Evolutionary conservation across 352 stramenopile species (phyloP).

Genomic region (Plasmopara halstedii): DNA sequence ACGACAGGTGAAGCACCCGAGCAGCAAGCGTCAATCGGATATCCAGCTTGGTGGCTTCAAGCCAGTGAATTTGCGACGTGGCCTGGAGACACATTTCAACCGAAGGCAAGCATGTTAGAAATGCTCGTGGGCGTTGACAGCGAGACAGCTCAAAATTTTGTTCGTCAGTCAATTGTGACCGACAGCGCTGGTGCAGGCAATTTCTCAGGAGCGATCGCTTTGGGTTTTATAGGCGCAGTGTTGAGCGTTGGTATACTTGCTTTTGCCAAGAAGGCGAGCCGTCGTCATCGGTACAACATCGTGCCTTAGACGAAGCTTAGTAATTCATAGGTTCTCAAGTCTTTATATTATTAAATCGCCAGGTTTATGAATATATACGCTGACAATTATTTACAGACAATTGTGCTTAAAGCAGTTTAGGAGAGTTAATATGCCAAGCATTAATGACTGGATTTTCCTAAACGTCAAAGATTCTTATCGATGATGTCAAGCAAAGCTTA

Average conservation of each 20-base stretch:
- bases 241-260: conserved; percentile 28
- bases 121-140: conserved; percentile 29
- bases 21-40: conserved; percentile 44
- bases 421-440: no score
- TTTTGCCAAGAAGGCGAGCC: conserved; percentile 23
- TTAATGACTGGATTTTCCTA: no score
- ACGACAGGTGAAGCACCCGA: conserved; percentile 47
- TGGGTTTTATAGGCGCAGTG: conserved; percentile 28
- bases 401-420: no score
- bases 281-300: conserved; percentile 31
- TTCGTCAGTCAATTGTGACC: conserved; percentile 13
- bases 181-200: conserved; percentile 1
- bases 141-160: conserved; percentile 18
- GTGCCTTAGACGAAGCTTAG: no score
- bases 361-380: no score
- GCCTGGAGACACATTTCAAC: conserved; percentile 58
- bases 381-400: no score
- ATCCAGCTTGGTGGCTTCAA: conserved; percentile 55
- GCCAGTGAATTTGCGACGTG: conserved; percentile 51
- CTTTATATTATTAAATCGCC: no score
- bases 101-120: conserved; percentile 36
- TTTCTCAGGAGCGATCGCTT: conserved; percentile 18
- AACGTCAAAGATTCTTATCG: no score
- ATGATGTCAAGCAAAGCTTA: no score
- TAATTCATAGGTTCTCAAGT: no score